Evolutionary conservation across 208 protist species (phyloP), one percentile per base, ranked within the genome.

Genomic region (Trypanosoma grayi): DNA sequence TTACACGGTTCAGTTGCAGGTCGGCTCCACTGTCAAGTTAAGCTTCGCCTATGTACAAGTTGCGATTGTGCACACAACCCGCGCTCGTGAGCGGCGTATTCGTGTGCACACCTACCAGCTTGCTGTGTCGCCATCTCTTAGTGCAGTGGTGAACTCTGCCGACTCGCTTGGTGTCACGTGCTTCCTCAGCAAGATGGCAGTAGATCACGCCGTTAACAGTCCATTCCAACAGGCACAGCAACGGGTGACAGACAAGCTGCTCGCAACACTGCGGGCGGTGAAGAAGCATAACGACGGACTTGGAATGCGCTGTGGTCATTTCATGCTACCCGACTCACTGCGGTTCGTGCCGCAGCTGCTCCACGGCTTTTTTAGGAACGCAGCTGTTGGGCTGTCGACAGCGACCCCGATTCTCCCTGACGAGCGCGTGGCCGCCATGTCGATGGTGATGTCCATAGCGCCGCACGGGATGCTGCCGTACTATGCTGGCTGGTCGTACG

Each of bases 31-130:
- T 52, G 77, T 84, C 45, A 81, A 85, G 34, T 68, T 60, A 6
- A 74, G 64, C 37, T 94, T 83, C 58, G 85, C 77, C 13, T 94
- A 94, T 72, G 61, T 93, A 36, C 90, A 95, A 69, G 79, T 88
- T 31, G 85, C 84, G 11, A 54, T 90, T 30, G 75, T 95, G 44
- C 87, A 94, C 76, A 92, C 87, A 13, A 90, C 68, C 3, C 79
- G 75, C n/a, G 58, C 50, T 28, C 84, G 87, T 1, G 82, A 95
- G 70, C 77, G 85, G 18, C 81, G 81, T 33, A 92, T 95, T 57
- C 85, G 90, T 41, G 79, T 93, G 24, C 90, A 95, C 64, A 95
- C 90, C 4, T 58, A 85, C 25, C 86, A 93, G 54, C 40, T 95
- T 14, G 73, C 56, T 4, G 74, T 92, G 6, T 75, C 76, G 5